Percentiles rank a stretch among this genome's conserved stretches.
Conservation (phyloP, 1,284 basidiomycete genomes). For the Mycena citricolor region DNA sequence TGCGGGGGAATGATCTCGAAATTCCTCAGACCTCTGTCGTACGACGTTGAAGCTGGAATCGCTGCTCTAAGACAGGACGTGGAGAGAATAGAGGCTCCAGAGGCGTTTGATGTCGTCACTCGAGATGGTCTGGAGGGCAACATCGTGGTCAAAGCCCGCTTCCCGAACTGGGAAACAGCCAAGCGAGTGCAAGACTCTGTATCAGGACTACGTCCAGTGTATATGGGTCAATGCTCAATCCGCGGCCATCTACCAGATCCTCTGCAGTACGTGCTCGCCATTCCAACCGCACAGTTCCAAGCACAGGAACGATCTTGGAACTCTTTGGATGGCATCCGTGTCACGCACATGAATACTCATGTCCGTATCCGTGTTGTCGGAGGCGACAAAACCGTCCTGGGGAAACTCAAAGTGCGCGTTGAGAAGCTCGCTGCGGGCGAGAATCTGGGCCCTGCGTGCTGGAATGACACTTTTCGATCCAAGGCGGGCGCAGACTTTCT, state of each 20-base stretch:
- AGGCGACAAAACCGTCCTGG: slow-evolving; percentile 47
- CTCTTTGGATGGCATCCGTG: slow-evolving; percentile 24
- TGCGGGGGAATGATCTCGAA: slow-evolving; percentile 12
- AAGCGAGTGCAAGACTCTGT: slow-evolving; percentile 36
- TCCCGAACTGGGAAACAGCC: slow-evolving; percentile 48
- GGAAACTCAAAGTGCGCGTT: slow-evolving; percentile 57
- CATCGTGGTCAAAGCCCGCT: slow-evolving; percentile 39
- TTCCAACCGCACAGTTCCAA: slow-evolving; percentile 47
- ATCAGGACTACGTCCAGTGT: slow-evolving; percentile 27
- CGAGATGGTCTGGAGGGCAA: slow-evolving; percentile 27
- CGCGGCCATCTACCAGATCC: slow-evolving; percentile 43
- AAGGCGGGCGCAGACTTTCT: slow-evolving; percentile 34
- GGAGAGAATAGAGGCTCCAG: slow-evolving; percentile 9
- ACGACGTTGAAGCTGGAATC: slow-evolving; percentile 16
- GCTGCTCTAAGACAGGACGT: slow-evolving; percentile 18
- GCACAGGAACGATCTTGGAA: slow-evolving; percentile 52
- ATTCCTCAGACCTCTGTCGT: slow-evolving; percentile 17
- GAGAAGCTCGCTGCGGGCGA: slow-evolving; percentile 53
- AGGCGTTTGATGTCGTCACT: slow-evolving; percentile 21
- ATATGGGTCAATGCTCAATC: slow-evolving; percentile 31
- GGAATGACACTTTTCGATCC: slow-evolving; percentile 45
- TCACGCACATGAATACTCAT: slow-evolving; percentile 24
- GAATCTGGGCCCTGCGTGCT: slow-evolving; percentile 40
- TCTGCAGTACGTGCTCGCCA: slow-evolving; percentile 44
- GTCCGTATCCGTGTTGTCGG: slow-evolving; percentile 39